phyloP scores from a whole-genome alignment of 1,139 yeast species.

The Pichia sp. region DNA sequence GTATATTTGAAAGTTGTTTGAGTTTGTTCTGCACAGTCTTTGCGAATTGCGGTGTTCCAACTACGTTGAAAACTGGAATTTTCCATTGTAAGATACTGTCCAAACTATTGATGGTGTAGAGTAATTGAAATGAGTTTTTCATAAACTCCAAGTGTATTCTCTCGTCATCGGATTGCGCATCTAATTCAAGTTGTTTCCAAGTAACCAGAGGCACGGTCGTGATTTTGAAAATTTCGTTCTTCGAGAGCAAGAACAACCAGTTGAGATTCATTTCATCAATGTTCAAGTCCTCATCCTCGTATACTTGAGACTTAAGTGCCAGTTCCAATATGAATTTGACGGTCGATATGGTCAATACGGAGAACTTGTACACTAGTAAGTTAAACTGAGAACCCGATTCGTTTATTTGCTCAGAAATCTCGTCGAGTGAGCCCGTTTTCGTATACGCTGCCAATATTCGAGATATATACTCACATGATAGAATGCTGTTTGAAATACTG shows the following conservation, averaged over 20 bases:
- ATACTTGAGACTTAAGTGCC: conserved; percentile 51
- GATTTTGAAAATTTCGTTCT: conserved; percentile 6
- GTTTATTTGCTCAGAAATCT: conserved; percentile 3
- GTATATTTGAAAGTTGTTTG: conserved; percentile 3
- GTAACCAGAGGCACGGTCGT: conserved; percentile 3
- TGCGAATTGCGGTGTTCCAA: conserved; percentile 1
- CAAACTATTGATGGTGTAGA: conserved; percentile 7
- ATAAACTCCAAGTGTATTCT: conserved; percentile 4
- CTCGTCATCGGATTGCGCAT: neutral
- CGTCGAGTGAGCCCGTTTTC: conserved; percentile 1
- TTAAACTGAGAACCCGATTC: neutral
- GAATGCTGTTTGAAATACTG: conserved; percentile 10
- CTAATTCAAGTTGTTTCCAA: conserved; percentile 9
- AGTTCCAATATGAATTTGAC: conserved; percentile 42
- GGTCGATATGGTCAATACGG: conserved; percentile 44
- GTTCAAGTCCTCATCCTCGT: conserved; percentile 71
- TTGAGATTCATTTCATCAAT: conserved; percentile 51
- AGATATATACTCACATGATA: conserved; percentile 12
- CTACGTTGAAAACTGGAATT: conserved; percentile 5
- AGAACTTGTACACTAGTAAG: conserved; percentile 26
- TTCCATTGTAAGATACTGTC: conserved; percentile 7
- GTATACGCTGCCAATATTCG: conserved; percentile 5
- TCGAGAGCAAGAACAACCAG: conserved; percentile 13
- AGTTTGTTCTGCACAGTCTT: conserved; percentile 1
- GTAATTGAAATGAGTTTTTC: conserved; percentile 7